A percentile compares a stretch with the other conserved stretches of the same genome.
phyloP scores from a whole-genome alignment of 2,329 filamentous ascomycete species.

The Aspergillus unguis region DNA sequence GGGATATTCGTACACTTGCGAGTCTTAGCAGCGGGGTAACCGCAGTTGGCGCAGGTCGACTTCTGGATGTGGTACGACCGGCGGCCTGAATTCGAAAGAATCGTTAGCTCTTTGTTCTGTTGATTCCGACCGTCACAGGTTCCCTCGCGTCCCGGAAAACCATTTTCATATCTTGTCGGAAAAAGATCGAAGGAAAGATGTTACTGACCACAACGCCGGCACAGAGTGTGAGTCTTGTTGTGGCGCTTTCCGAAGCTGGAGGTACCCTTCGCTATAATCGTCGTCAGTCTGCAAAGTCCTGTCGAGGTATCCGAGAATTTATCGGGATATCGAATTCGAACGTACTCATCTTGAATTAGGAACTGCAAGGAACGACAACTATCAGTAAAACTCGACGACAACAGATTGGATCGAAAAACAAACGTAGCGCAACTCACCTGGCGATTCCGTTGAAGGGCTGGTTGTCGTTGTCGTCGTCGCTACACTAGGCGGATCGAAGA shows the following conservation, averaged over 20 bases:
- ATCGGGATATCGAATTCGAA: conserved; percentile 29
- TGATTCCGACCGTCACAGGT: conserved; percentile 6
- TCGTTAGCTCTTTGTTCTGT: conserved; percentile 27
- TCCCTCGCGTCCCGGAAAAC: conserved; percentile 13
- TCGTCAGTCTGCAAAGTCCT: conserved; percentile 43
- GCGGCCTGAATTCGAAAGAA: conserved; percentile 61
- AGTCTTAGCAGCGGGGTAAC: conserved; percentile 95
- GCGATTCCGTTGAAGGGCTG: conserved; percentile 46
- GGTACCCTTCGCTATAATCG: conserved; percentile 64
- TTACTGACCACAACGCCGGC: conserved; percentile 93
- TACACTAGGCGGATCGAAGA: conserved; percentile 37
- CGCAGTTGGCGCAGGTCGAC: conserved; percentile 93
- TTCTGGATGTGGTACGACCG: conserved; percentile 99
- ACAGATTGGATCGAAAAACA: conserved; percentile 3
- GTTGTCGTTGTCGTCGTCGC: conserved; percentile 47
- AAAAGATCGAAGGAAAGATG: conserved; percentile 17
- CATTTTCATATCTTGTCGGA: conserved; percentile 17
- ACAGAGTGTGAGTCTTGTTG: conserved; percentile 98
- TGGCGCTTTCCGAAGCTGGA: conserved; percentile 76
- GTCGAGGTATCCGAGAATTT: conserved; percentile 22
- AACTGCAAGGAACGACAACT: conserved; percentile 29
- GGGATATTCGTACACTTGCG: conserved; percentile 80
- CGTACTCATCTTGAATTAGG: conserved; percentile 60
- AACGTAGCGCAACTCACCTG: conserved; percentile 33
- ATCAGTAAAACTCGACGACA: conserved; percentile 22